Evolutionary conservation across 148 eudicot genomes (phyloP).

Genomic region (Limonium bicolor): DNA sequence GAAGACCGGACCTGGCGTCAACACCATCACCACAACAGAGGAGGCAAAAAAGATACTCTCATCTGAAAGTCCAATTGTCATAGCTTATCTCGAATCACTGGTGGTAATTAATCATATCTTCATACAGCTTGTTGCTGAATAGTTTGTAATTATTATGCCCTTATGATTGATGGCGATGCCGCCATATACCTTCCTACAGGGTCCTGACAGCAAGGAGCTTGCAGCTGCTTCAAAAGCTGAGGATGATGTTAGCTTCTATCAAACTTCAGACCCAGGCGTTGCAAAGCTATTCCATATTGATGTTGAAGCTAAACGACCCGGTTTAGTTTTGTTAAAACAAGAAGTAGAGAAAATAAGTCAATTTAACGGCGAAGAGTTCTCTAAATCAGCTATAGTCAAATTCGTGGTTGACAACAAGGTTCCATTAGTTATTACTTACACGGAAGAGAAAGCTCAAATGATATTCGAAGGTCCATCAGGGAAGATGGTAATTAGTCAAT

Average conservation of each 20-base stretch:
- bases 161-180: background rate
- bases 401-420: constrained; percentile 78
- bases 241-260: constrained; percentile 80
- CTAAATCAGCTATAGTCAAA: constrained; percentile 52
- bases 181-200: constrained; percentile 21
- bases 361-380: constrained; percentile 74
- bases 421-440: constrained; percentile 70
- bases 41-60: constrained; percentile 70
- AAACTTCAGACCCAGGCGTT: constrained; percentile 61
- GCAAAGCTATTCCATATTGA: constrained; percentile 73
- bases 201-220: constrained; percentile 69
- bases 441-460: constrained; percentile 54
- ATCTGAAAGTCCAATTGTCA: constrained; percentile 52
- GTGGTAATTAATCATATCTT: constrained; percentile 27
- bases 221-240: constrained; percentile 77
- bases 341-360: constrained; percentile 65
- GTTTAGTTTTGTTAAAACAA: constrained; percentile 71
- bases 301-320: constrained; percentile 59
- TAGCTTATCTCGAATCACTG: constrained; percentile 65
- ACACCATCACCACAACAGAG: constrained; percentile 51
- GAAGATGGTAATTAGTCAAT: constrained; percentile 47
- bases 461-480: constrained; percentile 77
- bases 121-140: background rate
- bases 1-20: constrained; percentile 77
- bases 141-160: background rate